phyloP scores from a whole-genome alignment of 2,329 filamentous ascomycete species.

The Arthrobotrys sinensis region DNA sequence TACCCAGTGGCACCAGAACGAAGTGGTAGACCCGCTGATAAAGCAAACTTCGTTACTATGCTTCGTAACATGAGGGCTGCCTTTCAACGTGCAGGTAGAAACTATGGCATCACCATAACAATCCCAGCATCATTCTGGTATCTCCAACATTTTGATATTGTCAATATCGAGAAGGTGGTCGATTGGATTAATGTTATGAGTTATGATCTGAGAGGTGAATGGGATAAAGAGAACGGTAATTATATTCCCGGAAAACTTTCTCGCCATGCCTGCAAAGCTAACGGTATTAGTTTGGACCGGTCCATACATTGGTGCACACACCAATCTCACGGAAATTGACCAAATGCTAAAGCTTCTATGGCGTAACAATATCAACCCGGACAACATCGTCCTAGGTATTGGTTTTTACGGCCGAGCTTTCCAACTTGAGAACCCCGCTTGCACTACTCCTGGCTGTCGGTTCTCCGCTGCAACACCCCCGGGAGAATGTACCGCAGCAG shows the following conservation, averaged over 20 bases:
- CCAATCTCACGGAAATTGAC: constrained; percentile 66
- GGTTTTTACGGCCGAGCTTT: constrained; percentile 63
- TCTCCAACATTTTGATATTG: constrained; percentile 65
- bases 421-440: constrained; percentile 62
- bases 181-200: constrained; percentile 67
- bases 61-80: constrained; percentile 21
- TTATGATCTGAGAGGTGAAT: constrained; percentile 62
- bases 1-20: constrained; percentile 51
- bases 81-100: constrained; percentile 7
- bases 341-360: constrained; percentile 65
- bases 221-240: constrained; percentile 61
- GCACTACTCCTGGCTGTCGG: constrained; percentile 63
- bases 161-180: constrained; percentile 63
- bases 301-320: constrained; percentile 62
- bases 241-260: constrained; percentile 1
- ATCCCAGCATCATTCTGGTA: constrained; percentile 65
- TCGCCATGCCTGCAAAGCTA: constrained; percentile 14
- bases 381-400: constrained; percentile 62
- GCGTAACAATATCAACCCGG: constrained; percentile 60
- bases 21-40: constrained; percentile 33
- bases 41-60: constrained; percentile 42
- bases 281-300: constrained; percentile 40
- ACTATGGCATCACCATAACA: constrained; percentile 62
- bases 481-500: constrained; percentile 31
- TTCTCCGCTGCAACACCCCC: constrained; percentile 43